A percentile compares a stretch with the other conserved stretches of the same genome.
Conservation (phyloP, 345 rosid genomes). For the Citrus cavaleriei region DNA sequence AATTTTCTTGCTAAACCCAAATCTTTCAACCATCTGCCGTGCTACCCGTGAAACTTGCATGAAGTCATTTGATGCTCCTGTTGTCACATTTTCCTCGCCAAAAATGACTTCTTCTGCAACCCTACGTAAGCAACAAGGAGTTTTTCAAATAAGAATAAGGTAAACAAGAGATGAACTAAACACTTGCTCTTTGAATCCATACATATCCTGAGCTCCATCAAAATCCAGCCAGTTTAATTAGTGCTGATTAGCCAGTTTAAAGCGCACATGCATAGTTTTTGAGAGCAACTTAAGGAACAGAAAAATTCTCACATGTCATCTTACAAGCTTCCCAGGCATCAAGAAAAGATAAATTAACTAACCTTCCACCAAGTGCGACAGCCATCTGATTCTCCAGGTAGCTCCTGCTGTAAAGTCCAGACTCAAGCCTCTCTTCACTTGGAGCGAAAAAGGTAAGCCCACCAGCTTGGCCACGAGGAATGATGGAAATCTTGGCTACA, state of each 20-base stretch:
- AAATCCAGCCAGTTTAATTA: not conserved
- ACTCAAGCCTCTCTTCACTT: constrained; percentile 96
- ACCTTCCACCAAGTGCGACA: constrained; percentile 99
- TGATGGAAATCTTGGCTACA: constrained; percentile 92
- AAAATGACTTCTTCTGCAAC: constrained; percentile 97
- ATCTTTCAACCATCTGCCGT: constrained; percentile 99
- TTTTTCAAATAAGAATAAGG: not conserved
- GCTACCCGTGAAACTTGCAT: constrained; percentile 99
- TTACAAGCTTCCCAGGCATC: not conserved
- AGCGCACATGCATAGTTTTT: not conserved
- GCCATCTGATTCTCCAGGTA: constrained; percentile 99
- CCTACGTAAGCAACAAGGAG: constrained; percentile 28
- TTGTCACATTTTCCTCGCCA: constrained; percentile 87
- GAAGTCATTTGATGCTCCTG: constrained; percentile 98
- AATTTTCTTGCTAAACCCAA: constrained; percentile 95
- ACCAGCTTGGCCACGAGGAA: constrained; percentile 98
- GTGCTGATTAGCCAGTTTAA: not conserved
- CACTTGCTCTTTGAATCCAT: not conserved
- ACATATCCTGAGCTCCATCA: not conserved
- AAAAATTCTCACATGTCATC: not conserved
- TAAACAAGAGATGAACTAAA: not conserved
- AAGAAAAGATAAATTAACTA: constrained; percentile 9
- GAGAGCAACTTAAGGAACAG: not conserved
- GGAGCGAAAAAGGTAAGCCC: constrained; percentile 96
- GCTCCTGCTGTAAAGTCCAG: constrained; percentile 93